Percentiles rank a stretch among this genome's conserved stretches.
Conservation (phyloP, 2,329 filamentous ascomycete genomes). For the Daldinia sp. region DNA sequence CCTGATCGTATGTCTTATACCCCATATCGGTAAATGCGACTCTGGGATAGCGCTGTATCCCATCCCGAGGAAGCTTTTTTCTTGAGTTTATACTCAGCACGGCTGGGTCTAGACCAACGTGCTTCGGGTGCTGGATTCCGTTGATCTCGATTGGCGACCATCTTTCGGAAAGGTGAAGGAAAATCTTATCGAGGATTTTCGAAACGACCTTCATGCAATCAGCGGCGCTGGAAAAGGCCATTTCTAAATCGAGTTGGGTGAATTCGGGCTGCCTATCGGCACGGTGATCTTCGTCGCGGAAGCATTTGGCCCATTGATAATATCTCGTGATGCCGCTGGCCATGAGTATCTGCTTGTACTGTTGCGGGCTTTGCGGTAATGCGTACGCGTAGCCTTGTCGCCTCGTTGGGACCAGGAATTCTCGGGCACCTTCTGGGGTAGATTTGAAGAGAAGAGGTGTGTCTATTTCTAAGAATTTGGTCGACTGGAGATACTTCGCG, state of each 20-base stretch:
- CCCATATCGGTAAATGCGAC: neutral
- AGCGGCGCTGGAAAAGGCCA: conserved; percentile 80
- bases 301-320: conserved; percentile 93
- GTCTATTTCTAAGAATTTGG: conserved; percentile 76
- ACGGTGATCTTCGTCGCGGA: conserved; percentile 91
- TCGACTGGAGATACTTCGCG: conserved; percentile 56
- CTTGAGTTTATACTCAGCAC: neutral
- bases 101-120: neutral
- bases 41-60: neutral
- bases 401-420: conserved; percentile 92
- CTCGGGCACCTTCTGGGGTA: conserved; percentile 91
- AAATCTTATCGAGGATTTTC: conserved; percentile 62
- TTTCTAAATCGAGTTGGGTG: conserved; percentile 94
- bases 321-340: conserved; percentile 83
- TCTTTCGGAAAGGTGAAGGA: conserved; percentile 57
- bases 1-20: conserved; percentile 69
- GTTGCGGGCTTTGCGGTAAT: conserved; percentile 93
- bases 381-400: conserved; percentile 82
- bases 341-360: conserved; percentile 99
- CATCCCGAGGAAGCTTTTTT: neutral
- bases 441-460: conserved; percentile 97
- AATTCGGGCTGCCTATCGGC: conserved; percentile 97
- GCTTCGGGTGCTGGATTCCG: conserved; percentile 38
- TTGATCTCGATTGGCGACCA: conserved; percentile 47
- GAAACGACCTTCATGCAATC: conserved; percentile 71